Base-by-base conservation (phyloP, 257 asterid species). In the Phtheirospermum japonicum region DNA sequence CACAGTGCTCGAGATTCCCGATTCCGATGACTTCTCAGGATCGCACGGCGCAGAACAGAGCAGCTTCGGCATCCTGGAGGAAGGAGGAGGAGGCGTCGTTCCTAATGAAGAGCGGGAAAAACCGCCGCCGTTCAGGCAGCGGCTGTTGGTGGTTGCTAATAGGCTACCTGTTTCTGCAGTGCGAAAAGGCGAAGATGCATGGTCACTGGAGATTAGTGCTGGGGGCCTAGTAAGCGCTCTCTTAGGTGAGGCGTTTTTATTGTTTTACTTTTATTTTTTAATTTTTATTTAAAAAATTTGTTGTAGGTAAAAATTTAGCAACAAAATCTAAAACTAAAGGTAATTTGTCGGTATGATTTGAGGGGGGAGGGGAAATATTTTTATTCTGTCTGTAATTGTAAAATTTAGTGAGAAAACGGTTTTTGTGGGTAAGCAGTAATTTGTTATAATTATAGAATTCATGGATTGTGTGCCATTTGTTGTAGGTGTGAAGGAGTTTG, bases 151-250 rank as follows among this genome's bases (percentile, higher is more conserved):
- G 39, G 96, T 88, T 70, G 96, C 96, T 56, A 88, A 85, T 59
- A 80, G 96, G 64, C 85, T 88, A 49, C 96, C 96, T 4, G 94
- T 85, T 59, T 81, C 96, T 54, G 94, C 94, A 45, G 89, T 83
- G 54, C 75, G 96, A 75, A 73, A 68, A 57, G 85, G 82, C 20
- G 87, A 74, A 67, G 94, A 81, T 66, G 80, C 91, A 48, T 88
- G 96, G 96, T 75, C 89, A 6, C 76, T 88, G 53, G 88, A 88
- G 82, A 76, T 85, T 60, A 88, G 94, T 77, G 89, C 87, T 1
- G 96, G 96, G 16, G 96, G 96, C 68, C 84, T 88, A 18, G 94
- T 88, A 55, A 88, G 82, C 67, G 94, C 91, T 63, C 88, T 88
- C 75, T 80, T 88, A 12, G 96, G 96, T 88, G 71, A 76, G 87